phyloP scores from a whole-genome alignment of 1,284 basidiomycete species.

The Irpex sp. region DNA sequence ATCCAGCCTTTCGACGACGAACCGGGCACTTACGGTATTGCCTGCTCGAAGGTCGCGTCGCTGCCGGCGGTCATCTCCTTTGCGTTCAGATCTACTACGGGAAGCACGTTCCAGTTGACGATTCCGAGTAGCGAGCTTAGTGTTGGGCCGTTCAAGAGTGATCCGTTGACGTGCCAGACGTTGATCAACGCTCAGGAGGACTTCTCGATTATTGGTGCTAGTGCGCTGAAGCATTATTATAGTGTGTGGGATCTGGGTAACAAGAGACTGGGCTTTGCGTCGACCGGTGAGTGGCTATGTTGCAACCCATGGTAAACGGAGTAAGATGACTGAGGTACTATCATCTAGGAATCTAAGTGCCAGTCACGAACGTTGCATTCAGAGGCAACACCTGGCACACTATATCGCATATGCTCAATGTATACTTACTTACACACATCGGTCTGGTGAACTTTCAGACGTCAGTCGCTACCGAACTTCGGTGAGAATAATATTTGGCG shows the following conservation, averaged over 20 bases:
- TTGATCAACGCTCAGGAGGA: constrained; percentile 54
- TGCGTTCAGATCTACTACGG: constrained; percentile 43
- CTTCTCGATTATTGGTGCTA: constrained; percentile 46
- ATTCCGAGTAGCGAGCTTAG: constrained; percentile 53
- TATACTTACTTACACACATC: too few relatives aligned
- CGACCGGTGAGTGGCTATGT: constrained; percentile 23
- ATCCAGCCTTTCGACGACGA: constrained; percentile 46
- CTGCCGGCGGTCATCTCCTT: constrained; percentile 50
- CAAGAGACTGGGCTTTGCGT: constrained; percentile 48
- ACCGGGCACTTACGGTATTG: constrained; percentile 53
- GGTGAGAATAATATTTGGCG: too few relatives aligned
- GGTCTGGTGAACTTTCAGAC: too few relatives aligned
- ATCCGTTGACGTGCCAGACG: constrained; percentile 46
- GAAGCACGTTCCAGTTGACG: constrained; percentile 48
- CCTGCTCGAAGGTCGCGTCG: constrained; percentile 41
- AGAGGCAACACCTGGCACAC: too few relatives aligned
- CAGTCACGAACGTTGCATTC: too few relatives aligned
- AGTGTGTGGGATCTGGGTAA: constrained; percentile 51
- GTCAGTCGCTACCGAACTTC: too few relatives aligned
- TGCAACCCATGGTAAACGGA: not conserved
- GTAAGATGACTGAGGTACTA: too few relatives aligned
- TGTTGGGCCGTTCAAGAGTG: constrained; percentile 51
- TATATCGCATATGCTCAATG: too few relatives aligned
- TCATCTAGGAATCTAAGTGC: too few relatives aligned
- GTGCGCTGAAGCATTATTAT: constrained; percentile 54